A percentile compares a stretch with the other conserved stretches of the same genome.
Conservation (phyloP, 306 rosid species). For the Sesbania bispinosa region DNA sequence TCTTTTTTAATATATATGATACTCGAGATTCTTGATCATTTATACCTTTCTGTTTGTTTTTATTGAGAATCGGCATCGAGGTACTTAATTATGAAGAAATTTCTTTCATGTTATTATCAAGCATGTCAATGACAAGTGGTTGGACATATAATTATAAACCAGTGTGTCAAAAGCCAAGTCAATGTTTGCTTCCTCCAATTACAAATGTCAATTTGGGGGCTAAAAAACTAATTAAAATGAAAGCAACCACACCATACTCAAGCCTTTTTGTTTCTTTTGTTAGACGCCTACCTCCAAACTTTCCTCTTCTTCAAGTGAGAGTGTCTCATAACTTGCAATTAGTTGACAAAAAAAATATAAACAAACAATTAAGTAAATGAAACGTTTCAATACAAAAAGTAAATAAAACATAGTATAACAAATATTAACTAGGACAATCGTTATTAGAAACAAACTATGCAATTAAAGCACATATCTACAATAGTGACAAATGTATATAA, state of each 20-base stretch:
- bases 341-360: too few species aligned
- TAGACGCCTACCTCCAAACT: too few species aligned
- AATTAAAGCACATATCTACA: background rate
- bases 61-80: background rate
- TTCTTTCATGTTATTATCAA: background rate
- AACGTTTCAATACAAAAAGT: too few species aligned
- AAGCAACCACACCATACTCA: background rate
- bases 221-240: background rate
- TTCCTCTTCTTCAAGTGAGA: too few species aligned
- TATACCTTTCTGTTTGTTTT: background rate
- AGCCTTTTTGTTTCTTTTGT: too few species aligned
- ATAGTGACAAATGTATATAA: background rate
- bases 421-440: background rate
- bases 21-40: background rate
- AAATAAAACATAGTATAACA: background rate
- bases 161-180: background rate
- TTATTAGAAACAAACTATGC: background rate
- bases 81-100: background rate
- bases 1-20: too few species aligned
- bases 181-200: background rate
- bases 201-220: background rate
- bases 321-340: too few species aligned
- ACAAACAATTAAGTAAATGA: too few species aligned
- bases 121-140: conserved; percentile 1
- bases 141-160: background rate